Base-by-base conservation (phyloP, 1,284 basidiomycete species). In the Wolfiporia cocos region DNA sequence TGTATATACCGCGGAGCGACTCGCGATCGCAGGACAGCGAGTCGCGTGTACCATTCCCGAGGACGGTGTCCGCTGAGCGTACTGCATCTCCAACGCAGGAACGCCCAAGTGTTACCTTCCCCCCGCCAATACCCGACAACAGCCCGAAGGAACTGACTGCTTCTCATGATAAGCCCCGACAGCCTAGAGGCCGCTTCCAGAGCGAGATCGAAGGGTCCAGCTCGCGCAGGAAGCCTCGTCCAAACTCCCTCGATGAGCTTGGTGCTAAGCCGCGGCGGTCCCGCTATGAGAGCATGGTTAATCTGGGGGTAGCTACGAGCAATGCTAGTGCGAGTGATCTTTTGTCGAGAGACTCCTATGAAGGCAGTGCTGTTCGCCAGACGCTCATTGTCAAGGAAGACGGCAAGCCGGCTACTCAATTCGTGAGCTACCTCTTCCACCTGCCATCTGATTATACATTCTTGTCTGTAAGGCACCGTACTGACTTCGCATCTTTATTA, bases 331-430 rank as follows among this genome's bases (percentile, higher is more conserved):
- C 75, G 30, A 86, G 81, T 60, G 86, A 88, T 59, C 58, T 86
- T 44, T 60, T 76, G 53, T 62, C 68, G 42, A 68, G 80, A 24
- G 73, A 81, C 49, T 76, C 78, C 28, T 66, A 77, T 53, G 77
- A 81, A 52, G 78, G 78, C 14, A 76, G 74, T 54, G 71, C 70
- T n/a, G 70, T 78, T 22, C 69, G 85, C 36, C 85, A 86, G 65
- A 81, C 85, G 32, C 69, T 97, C 28, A 77, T 92, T 34, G 78
- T 96, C 38, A 69, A 73, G 49, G 91, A 93, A 64, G 78, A 86
- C 43, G 92, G 90, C 36, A 85, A 87, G 64, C 71, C 82, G 3
- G 70, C 84, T 3, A 78, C 87, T 41, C 86, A 83, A 62, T 95
- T 91, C 61, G 92, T 94, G 59, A 76, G 89, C 77, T 23, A 36